Evolutionary conservation across 176 grass and related monocot genomes (phyloP), one percentile per base, ranked within the genome.

Genomic region (Bothriochloa decipiens): DNA sequence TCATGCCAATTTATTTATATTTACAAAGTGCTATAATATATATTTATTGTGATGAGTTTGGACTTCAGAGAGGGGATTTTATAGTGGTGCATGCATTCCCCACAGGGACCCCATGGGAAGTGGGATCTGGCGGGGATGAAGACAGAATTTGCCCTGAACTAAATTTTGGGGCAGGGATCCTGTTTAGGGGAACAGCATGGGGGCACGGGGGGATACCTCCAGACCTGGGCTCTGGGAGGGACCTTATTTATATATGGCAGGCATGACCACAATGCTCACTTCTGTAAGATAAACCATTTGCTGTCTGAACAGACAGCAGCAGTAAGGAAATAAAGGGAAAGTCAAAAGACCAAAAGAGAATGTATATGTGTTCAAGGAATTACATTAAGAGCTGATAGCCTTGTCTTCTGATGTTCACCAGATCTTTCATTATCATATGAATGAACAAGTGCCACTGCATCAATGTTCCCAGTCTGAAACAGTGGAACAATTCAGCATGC

Each of bases 381-480:
- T 93, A 98, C 96, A 88, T 88, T 98, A 33, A 95, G 89, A 80
- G 91, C 84, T 83, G 92, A 91, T 70, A 98, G 77, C 53, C 76
- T 91, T 74, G 96, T 88, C 82, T 98, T 98, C 69, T 95, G 92
- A 67, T 94, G 88, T 35, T 85, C 93, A 82, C 80, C 76, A 68
- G 88, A 87, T 75, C 46, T 94, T 70, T 90, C 93, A 91, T 95
- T 86, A 79, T 98, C 92, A 55, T 93, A 98, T 37, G 92, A 98
- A 90, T 98, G 87, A 84, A 98, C 96, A 82, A 88, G 83, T 27
- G 89, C 78, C 63, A 91, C 82, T 62, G 91, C 91, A 92, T 98
- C 96, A 89, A 88, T 87, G 62, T 23, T 92, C 42, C 96, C 96
- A 22, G 83, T 90, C 96, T 98, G 80, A 64, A 70, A 78, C 37